phyloP scores from a whole-genome alignment of 1,284 basidiomycete species.

The Rhodotorula sp. region DNA sequence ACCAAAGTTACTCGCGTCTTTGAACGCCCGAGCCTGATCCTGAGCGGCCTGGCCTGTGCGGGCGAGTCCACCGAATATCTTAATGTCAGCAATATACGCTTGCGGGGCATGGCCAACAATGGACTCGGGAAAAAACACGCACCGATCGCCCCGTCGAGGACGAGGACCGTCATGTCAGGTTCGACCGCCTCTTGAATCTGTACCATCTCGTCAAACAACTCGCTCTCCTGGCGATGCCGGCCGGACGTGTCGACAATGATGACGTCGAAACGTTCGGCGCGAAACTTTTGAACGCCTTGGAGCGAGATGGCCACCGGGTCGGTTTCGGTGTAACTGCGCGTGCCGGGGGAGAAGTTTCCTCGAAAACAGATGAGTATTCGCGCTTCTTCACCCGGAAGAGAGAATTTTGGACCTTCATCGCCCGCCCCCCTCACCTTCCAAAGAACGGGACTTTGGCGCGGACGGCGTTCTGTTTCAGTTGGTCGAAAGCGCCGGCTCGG shows the following conservation, averaged over 20 bases:
- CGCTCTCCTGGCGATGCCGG: constrained; percentile 94
- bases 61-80: not conserved
- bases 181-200: constrained; percentile 90
- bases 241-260: constrained; percentile 99
- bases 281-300: constrained; percentile 93
- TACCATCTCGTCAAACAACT: constrained; percentile 97
- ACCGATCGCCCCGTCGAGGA: constrained; percentile 53
- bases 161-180: constrained; percentile 60
- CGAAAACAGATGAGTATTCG: not conserved
- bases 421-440: constrained; percentile 59
- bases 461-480: constrained; percentile 84
- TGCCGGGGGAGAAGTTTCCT: not conserved
- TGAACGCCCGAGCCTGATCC: constrained; percentile 92
- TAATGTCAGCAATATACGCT: not conserved
- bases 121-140: not conserved
- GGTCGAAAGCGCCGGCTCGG: constrained; percentile 98
- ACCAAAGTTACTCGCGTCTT: constrained; percentile 95
- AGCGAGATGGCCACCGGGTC: constrained; percentile 94
- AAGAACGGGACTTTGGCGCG: constrained; percentile 99
- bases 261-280: constrained; percentile 95
- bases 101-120: too few species aligned
- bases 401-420: not conserved
- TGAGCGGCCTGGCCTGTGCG: constrained; percentile 81
- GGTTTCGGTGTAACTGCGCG: constrained; percentile 81
- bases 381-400: not conserved